A percentile compares a stretch with the other conserved stretches of the same genome.
These are phyloP conservation scores for Glaciozyma antarctica DNA, from an alignment of 768 basidiomycete species.

Conservation along the genomic window DNA sequence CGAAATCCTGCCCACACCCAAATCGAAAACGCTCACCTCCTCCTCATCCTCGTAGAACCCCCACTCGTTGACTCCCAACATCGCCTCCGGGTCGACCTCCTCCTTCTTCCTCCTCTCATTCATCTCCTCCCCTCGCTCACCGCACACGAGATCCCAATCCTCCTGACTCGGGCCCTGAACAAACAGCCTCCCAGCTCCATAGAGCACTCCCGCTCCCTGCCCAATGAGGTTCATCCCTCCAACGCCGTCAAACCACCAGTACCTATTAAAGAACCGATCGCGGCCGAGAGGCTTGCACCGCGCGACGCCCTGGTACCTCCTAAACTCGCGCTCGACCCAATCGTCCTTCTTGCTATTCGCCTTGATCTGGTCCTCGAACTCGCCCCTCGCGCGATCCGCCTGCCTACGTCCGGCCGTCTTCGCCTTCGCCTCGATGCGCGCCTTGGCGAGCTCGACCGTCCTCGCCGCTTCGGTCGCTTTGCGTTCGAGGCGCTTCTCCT, in stretches of 20 bases:
- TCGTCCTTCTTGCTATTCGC: conserved; percentile 72
- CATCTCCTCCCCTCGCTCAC: conserved; percentile 45
- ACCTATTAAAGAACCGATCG: conserved; percentile 86
- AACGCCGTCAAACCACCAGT: conserved; percentile 99
- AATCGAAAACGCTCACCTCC: conserved; percentile 52
- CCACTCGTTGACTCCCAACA: conserved; percentile 73
- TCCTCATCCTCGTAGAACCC: conserved; percentile 78
- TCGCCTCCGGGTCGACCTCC: conserved; percentile 61
- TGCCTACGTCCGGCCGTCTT: background rate
- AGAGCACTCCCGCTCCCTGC: conserved; percentile 66
- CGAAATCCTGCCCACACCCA: too few species aligned
- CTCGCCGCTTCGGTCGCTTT: conserved; percentile 2
- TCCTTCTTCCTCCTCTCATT: conserved; percentile 52
- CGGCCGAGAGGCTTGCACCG: conserved; percentile 79
- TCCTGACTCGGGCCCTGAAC: conserved; percentile 81
- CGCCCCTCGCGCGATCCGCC: background rate
- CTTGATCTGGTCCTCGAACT: conserved; percentile 16
- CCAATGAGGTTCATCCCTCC: conserved; percentile 49
- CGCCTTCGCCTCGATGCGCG: background rate
- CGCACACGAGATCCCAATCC: conserved; percentile 57
- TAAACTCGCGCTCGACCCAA: conserved; percentile 84
- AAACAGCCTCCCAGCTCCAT: conserved; percentile 82
- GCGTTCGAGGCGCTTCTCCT: conserved; percentile 18
- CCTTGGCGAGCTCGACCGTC: conserved; percentile 3
- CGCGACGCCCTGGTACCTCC: conserved; percentile 72